phyloP scores from a whole-genome alignment of 208 protist species.

The Jaenimonas drosophilae region DNA sequence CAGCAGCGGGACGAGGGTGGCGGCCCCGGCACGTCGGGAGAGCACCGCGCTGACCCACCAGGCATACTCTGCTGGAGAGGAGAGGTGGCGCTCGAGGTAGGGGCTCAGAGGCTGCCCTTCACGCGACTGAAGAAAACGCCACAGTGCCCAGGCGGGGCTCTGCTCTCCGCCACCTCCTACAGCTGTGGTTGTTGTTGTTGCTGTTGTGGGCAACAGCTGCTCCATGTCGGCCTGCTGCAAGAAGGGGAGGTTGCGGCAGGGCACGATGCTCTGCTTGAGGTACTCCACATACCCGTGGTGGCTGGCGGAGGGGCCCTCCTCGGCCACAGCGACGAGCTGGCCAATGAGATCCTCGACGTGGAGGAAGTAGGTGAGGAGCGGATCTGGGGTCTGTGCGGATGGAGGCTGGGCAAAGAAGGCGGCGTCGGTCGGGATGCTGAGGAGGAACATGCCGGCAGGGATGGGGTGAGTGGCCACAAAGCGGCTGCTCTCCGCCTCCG shows the following conservation, averaged over 20 bases:
- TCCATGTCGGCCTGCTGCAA: conserved; percentile 21
- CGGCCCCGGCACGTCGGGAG: conserved; percentile 41
- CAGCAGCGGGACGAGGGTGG: conserved; percentile 60
- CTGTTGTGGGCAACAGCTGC: conserved; percentile 9
- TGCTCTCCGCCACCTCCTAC: background rate
- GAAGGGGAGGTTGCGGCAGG: conserved; percentile 64
- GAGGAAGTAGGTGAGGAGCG: conserved; percentile 53
- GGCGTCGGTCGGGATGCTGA: conserved; percentile 60
- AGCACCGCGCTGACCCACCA: conserved; percentile 81
- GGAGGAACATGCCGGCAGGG: conserved; percentile 62
- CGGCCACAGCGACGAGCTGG: conserved; percentile 44
- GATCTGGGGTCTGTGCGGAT: conserved; percentile 8
- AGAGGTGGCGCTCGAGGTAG: background rate
- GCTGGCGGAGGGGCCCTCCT: conserved; percentile 15
- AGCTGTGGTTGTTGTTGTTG: background rate
- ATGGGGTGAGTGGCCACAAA: conserved; percentile 53
- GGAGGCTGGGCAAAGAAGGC: conserved; percentile 60
- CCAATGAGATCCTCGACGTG: conserved; percentile 69
- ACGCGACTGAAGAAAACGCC: conserved; percentile 43
- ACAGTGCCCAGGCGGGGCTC: conserved; percentile 45
- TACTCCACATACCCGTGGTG: conserved; percentile 68
- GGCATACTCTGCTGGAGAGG: conserved; percentile 26
- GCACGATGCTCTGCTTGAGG: conserved; percentile 57
- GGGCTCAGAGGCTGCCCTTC: background rate
- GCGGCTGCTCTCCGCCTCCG: conserved; percentile 22